Conservation (phyloP, 768 basidiomycete species). For the Gloeopeniophorella convolvens region DNA sequence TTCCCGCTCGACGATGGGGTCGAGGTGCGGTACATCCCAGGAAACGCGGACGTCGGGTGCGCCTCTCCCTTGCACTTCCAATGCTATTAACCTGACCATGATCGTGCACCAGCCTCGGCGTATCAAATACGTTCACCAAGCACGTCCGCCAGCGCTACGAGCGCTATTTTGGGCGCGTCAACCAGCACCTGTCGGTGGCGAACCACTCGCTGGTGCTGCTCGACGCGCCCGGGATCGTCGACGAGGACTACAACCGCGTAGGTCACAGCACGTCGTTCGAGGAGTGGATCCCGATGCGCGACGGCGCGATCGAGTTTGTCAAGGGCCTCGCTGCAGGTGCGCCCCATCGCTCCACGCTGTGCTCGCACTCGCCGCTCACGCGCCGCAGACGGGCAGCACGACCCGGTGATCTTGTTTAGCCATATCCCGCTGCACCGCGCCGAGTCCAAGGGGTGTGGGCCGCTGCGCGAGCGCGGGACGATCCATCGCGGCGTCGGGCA, state of each 20-base stretch:
- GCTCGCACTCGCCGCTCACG: slow-evolving; percentile 3
- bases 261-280: slow-evolving; percentile 43
- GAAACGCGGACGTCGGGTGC: slow-evolving; percentile 86
- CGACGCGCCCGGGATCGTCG: slow-evolving; percentile 73
- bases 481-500: slow-evolving; percentile 73
- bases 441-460: slow-evolving; percentile 71
- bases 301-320: slow-evolving; percentile 58
- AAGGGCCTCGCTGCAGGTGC: slow-evolving; percentile 35
- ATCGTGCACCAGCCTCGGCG: slow-evolving; percentile 13
- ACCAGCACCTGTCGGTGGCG: slow-evolving; percentile 51
- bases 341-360: not conserved
- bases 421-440: slow-evolving; percentile 83
- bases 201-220: slow-evolving; percentile 68
- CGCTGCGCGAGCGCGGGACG: slow-evolving; percentile 60
- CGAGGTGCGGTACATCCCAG: slow-evolving; percentile 68
- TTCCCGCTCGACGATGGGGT: slow-evolving; percentile 45
- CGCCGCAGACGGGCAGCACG: slow-evolving; percentile 24
- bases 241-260: slow-evolving; percentile 70
- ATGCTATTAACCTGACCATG: no score
- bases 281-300: slow-evolving; percentile 46
- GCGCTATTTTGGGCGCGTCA: slow-evolving; percentile 61
- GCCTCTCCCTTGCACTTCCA: not conserved
- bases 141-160: slow-evolving; percentile 52
- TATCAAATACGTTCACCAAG: slow-evolving; percentile 14
- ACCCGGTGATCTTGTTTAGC: slow-evolving; percentile 63